Evolutionary conservation across 2,329 filamentous ascomycete genomes (phyloP).

Genomic region (Fusarium transvaalense): DNA sequence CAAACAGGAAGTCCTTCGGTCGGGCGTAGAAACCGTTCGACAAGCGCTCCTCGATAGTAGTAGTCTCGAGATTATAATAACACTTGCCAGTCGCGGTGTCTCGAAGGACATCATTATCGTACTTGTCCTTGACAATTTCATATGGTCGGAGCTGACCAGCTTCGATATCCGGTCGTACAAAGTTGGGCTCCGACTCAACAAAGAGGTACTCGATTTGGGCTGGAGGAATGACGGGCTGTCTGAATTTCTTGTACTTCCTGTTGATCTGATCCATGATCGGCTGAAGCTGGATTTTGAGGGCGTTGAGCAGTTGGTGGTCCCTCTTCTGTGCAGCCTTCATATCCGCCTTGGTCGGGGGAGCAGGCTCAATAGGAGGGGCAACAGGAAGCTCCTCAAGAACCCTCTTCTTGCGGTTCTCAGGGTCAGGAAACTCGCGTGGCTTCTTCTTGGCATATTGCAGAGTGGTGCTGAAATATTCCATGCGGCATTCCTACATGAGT

Average conservation of each 20-base stretch:
- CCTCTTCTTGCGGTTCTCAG: constrained; percentile 86
- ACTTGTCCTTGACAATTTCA: constrained; percentile 81
- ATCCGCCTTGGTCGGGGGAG: constrained; percentile 80
- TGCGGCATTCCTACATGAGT: constrained; percentile 66
- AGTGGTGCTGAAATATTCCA: constrained; percentile 82
- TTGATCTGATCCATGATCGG: constrained; percentile 98
- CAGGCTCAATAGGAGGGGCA: constrained; percentile 78
- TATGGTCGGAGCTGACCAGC: constrained; percentile 75
- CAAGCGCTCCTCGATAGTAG: constrained; percentile 93
- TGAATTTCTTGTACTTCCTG: constrained; percentile 87
- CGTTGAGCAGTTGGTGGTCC: constrained; percentile 86
- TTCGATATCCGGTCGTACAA: constrained; percentile 69
- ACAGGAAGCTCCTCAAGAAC: constrained; percentile 81
- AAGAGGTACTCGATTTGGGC: constrained; percentile 83
- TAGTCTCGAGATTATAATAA: constrained; percentile 94
- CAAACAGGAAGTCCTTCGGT: constrained; percentile 87
- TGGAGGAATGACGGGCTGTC: constrained; percentile 81
- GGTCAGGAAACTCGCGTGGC: constrained; percentile 88
- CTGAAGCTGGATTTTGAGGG: constrained; percentile 89
- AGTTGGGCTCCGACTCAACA: constrained; percentile 82
- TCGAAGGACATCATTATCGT: constrained; percentile 80
- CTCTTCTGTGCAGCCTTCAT: constrained; percentile 82
- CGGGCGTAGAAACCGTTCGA: constrained; percentile 97
- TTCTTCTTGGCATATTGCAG: constrained; percentile 81
- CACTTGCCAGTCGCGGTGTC: constrained; percentile 84